Percentiles rank a stretch among this genome's conserved stretches.
Conservation (phyloP, 2,329 filamentous ascomycete species). For the Fusarium chaquense region DNA sequence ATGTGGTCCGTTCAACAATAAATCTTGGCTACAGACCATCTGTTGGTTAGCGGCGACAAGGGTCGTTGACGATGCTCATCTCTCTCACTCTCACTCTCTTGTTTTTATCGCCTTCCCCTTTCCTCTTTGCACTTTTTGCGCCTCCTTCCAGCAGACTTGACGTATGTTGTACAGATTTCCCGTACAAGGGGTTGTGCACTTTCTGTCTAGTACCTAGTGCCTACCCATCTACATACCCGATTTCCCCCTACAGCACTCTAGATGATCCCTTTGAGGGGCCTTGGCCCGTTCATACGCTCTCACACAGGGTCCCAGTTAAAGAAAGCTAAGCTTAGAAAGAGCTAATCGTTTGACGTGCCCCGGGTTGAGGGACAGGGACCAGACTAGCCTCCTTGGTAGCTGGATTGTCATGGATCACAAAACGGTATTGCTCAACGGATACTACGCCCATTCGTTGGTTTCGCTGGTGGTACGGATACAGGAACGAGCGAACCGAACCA, state of each 20-base stretch:
- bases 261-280: constrained; percentile 1
- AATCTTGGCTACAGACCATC: constrained; percentile 1
- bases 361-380: neutral
- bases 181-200: neutral
- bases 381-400: neutral
- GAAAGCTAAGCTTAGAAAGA: constrained; percentile 4
- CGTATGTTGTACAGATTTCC: neutral
- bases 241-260: neutral
- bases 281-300: constrained; percentile 1
- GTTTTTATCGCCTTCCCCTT: neutral
- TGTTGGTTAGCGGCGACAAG: neutral
- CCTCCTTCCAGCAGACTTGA: neutral
- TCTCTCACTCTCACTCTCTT: neutral
- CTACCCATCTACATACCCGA: too few species aligned
- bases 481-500: neutral
- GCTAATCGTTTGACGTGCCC: constrained; percentile 12
- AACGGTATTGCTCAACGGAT: neutral
- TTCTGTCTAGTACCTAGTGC: too few species aligned
- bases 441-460: neutral
- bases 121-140: neutral
- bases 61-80: constrained; percentile 7
- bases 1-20: neutral
- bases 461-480: neutral
- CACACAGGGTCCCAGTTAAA: neutral
- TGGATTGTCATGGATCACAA: constrained; percentile 2